These are phyloP conservation scores for Solanum ahanhuiri DNA, from an alignment of 257 asterid genomes.

Conservation along the genomic window DNA sequence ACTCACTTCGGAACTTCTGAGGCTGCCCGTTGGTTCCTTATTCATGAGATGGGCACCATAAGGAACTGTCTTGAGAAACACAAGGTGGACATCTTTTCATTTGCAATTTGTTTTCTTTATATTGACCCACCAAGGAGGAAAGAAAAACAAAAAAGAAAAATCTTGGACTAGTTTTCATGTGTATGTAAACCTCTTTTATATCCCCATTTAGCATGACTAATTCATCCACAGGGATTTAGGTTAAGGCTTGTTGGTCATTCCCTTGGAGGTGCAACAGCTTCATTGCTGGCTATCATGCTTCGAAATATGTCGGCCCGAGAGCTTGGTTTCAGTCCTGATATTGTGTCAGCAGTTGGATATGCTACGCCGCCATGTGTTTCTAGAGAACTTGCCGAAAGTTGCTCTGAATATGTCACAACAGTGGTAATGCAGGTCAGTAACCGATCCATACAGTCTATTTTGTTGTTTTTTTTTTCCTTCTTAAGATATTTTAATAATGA, in stretches of 20 bases:
- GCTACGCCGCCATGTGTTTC: slow-evolving; percentile 95
- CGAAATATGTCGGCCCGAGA: slow-evolving; percentile 51
- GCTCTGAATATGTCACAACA: slow-evolving; percentile 73
- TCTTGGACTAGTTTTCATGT: neutral
- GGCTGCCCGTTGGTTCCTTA: slow-evolving; percentile 92
- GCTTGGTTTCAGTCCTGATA: slow-evolving; percentile 82
- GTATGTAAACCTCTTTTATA: neutral
- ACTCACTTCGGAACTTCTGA: slow-evolving; percentile 90
- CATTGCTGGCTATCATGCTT: slow-evolving; percentile 90
- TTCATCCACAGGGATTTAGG: slow-evolving; percentile 88
- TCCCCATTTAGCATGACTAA: slow-evolving; percentile 22
- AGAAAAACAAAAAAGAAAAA: neutral
- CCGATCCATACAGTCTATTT: neutral
- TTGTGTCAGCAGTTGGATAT: slow-evolving; percentile 70
- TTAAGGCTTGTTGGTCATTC: slow-evolving; percentile 99
- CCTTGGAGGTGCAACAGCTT: slow-evolving; percentile 86
- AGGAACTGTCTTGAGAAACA: slow-evolving; percentile 64
- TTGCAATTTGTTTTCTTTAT: neutral
- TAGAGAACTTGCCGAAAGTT: slow-evolving; percentile 79
- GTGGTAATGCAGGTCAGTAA: slow-evolving; percentile 79
- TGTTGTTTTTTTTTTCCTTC: neutral
- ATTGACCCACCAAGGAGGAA: neutral
- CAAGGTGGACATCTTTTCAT: slow-evolving; percentile 36
- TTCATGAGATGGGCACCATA: slow-evolving; percentile 59
- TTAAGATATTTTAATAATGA: neutral